Conservation (phyloP, 2,329 filamentous ascomycete genomes). For the Coleophoma eucalyptorum region DNA sequence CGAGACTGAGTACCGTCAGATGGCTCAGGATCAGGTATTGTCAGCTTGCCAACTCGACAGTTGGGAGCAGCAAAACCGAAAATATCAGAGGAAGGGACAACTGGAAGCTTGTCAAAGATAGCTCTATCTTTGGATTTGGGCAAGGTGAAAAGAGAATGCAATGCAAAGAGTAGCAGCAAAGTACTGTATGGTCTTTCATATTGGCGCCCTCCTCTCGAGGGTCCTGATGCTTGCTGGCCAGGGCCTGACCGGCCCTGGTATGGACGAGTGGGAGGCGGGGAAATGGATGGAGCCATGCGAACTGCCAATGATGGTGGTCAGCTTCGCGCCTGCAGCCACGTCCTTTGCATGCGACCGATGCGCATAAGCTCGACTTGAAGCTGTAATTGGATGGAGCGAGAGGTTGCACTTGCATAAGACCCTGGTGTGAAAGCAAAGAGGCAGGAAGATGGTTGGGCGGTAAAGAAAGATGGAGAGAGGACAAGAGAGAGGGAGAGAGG, state of each 20-base stretch:
- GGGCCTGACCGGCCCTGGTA: background rate
- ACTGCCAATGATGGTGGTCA: constrained; percentile 13
- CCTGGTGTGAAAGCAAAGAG: constrained; percentile 2
- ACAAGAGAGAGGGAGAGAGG: background rate
- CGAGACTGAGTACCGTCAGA: background rate
- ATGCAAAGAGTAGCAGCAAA: too few relatives aligned
- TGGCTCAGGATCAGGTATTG: background rate
- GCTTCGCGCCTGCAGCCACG: constrained; percentile 16
- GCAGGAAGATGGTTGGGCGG: constrained; percentile 13
- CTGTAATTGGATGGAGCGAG: constrained; percentile 11
- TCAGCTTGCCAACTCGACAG: background rate
- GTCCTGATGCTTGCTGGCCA: constrained; percentile 4
- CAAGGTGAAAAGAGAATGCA: too few relatives aligned
- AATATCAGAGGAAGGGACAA: too few relatives aligned
- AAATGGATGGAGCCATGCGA: background rate
- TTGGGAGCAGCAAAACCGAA: too few relatives aligned
- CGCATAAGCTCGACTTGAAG: constrained; percentile 2
- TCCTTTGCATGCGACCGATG: constrained; percentile 5
- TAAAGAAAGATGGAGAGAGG: constrained; percentile 1
- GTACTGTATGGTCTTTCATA: constrained; percentile 2
- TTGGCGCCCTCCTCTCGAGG: background rate
- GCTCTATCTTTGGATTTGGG: too few relatives aligned
- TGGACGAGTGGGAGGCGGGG: constrained; percentile 9
- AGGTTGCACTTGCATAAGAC: background rate
- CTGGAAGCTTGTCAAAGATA: too few relatives aligned